phyloP scores from a whole-genome alignment of 192 early-diverging fungal genomes.

The Backusella circina region DNA sequence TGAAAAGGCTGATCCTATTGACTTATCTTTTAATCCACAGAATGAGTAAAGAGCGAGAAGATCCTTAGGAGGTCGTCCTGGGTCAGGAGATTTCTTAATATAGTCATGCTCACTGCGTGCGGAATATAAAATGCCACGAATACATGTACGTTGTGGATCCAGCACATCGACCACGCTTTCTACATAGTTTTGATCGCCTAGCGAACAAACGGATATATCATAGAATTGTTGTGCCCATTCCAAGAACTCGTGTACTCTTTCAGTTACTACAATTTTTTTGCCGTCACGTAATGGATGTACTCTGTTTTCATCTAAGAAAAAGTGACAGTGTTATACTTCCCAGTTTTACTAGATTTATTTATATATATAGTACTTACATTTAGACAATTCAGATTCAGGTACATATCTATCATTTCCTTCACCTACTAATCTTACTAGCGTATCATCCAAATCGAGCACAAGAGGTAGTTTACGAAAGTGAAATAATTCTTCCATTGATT shows the following conservation, averaged over 20 bases:
- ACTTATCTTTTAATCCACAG: slow-evolving; percentile 43
- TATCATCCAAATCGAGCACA: slow-evolving; percentile 78
- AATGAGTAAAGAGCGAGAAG: slow-evolving; percentile 65
- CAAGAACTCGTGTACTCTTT: slow-evolving; percentile 67
- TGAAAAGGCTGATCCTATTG: slow-evolving; percentile 36
- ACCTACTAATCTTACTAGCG: slow-evolving; percentile 65
- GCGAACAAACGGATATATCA: slow-evolving; percentile 74
- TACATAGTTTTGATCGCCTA: slow-evolving; percentile 76
- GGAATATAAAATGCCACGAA: slow-evolving; percentile 61
- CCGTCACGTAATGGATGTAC: slow-evolving; percentile 58
- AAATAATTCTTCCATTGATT: slow-evolving; percentile 46
- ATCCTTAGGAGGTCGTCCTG: slow-evolving; percentile 62
- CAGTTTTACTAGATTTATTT: background rate
- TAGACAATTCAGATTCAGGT: slow-evolving; percentile 37
- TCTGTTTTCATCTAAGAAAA: slow-evolving; percentile 51
- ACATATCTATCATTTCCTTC: slow-evolving; percentile 59
- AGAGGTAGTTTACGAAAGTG: slow-evolving; percentile 55
- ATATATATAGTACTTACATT: slow-evolving; percentile 15
- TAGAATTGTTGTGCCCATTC: slow-evolving; percentile 64
- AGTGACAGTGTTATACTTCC: background rate
- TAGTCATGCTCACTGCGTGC: slow-evolving; percentile 68
- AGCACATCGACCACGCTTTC: slow-evolving; percentile 62
- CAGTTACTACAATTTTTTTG: slow-evolving; percentile 58
- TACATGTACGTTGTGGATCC: slow-evolving; percentile 53
- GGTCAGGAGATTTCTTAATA: slow-evolving; percentile 42